Base-by-base conservation (phyloP, 2,329 filamentous ascomycete genomes). In the Colletotrichum sp. region DNA sequence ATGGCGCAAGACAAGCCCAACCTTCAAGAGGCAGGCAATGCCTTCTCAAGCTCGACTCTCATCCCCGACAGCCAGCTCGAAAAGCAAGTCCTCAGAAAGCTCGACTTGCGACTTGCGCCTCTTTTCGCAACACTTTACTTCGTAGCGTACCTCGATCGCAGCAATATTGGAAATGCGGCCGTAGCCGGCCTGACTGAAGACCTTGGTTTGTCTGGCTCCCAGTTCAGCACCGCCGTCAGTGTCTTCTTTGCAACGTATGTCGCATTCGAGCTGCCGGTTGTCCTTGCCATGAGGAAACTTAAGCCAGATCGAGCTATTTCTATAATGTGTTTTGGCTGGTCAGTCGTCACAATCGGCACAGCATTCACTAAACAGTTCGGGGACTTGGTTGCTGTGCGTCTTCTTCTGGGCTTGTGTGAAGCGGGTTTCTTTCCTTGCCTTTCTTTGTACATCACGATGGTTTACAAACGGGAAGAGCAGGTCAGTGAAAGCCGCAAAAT, bases 241-340 rank as follows among this genome's bases (percentile, higher is more conserved):
- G 77, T 89, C 67, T 92, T 92, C 81, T 92, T 91, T 78, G 85
- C 92, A 76, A 87, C 87, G 12, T 92, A 92, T 78, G 91, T 92
- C 67, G 62, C 91, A 51, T 90, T 91, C 76, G 86, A 91, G 78
- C 90, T 92, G 43, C 90, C 91, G 0, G 86, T 51, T 4, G 69
- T 72, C n/a, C 43, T 76, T 11, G 65, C 72, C 7, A 31, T 67
- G 38, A 59, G 43, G 9, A 65, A 55, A 54, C 15, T 73, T 21
- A 71, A 66, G 38, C 47, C 65, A 16, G 18, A 69, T 31, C 31
- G 70, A 11, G 70, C 67, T 24, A 66, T 73, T 55, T 38, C 66
- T n/a, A 47, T 66, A n/a, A 70, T 74, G 61, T 58, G 57, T n/a
- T 59, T 63, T 27, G 69, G 47, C 11, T 75, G 73, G 73, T 65